A percentile compares a stretch with the other conserved stretches of the same genome.
phyloP scores from a whole-genome alignment of 495 filamentous ascomycete species.

The Neurospora sp. region DNA sequence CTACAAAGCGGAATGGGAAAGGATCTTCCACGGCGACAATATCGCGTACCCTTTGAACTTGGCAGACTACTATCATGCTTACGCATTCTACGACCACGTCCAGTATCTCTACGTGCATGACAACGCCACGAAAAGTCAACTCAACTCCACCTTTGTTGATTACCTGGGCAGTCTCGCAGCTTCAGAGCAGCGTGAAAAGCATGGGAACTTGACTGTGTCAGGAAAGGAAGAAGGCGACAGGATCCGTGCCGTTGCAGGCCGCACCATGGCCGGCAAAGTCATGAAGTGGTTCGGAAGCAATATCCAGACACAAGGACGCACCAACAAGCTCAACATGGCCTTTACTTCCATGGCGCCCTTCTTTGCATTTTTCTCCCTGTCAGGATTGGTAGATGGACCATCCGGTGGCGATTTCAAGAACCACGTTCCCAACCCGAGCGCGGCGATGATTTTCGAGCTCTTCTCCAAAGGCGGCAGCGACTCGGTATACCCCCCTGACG shows the following conservation, averaged over 20 bases:
- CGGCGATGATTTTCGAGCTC: conserved; percentile 34
- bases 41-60: conserved; percentile 14
- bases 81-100: conserved; percentile 35
- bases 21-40: conserved; percentile 13
- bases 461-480: conserved; percentile 21
- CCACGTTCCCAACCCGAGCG: conserved; percentile 26
- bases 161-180: conserved; percentile 22
- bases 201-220: conserved; percentile 24
- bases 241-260: conserved; percentile 30
- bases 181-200: conserved; percentile 22
- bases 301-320: conserved; percentile 14
- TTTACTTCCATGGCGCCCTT: conserved; percentile 36
- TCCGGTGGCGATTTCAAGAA: conserved; percentile 13
- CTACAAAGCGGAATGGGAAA: conserved; percentile 23
- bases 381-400: conserved; percentile 13
- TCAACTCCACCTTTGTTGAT: conserved; percentile 14
- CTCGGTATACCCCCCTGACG: conserved; percentile 10
- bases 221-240: conserved; percentile 20
- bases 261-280: conserved; percentile 27
- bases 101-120: conserved; percentile 28
- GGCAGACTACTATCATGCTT: conserved; percentile 31
- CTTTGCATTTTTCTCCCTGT: conserved; percentile 30
- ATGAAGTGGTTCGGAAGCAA: conserved; percentile 19
- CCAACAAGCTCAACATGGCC: conserved; percentile 28
- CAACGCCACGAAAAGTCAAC: conserved; percentile 8